Base-by-base conservation (phyloP, 306 rosid genomes). In the Cicer judaicum region DNA sequence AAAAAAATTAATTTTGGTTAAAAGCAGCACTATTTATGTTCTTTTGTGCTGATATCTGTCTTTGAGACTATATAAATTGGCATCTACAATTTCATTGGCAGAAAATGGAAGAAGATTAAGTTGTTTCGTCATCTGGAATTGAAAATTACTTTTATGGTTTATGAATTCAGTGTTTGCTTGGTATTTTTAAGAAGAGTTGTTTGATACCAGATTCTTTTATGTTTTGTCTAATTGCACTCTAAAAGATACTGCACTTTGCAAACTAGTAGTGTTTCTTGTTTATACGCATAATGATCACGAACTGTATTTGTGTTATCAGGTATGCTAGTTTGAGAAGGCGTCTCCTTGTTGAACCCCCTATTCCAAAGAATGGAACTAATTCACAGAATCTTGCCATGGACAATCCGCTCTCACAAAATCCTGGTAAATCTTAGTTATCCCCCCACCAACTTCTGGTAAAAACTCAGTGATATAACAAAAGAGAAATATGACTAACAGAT, bases 371-470 rank as follows among this genome's bases (percentile, higher is more conserved):
- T 87, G 97, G 87, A 65, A 81, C 82, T 41, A 82, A 65, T 84
- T 84, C 93, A 47, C 88, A 88, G 10, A 87, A 86, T 83, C 89
- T 81, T 69, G 87, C 43, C 61, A 78, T 92, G 81, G 99, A 95
- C 80, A 95, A 95, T 85, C 99, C 99, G 5, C 95, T 95, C 24
- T 95, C 98, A 42, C 93, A 85, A 72, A 95, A 95, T 84, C 99
- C 99, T 81, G 99, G 99, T 95, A 84, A 75, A 57, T 18, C 60
- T 55, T 54, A 10, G 10, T 4, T 18, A 6, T 38, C 49, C 36
- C 13, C 36, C 13, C 41, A 6, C 64, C 9, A 34, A 61, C 8
- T 19, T 66, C 16, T 16, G 60, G 38, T 71, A 1, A 67, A 38
- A 49, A 42, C 1, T 8, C n/a, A 73, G 41, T 4, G 6, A 48